Conservation (phyloP, 2,329 filamentous ascomycete species). For the Scedosporium minutisporum region DNA sequence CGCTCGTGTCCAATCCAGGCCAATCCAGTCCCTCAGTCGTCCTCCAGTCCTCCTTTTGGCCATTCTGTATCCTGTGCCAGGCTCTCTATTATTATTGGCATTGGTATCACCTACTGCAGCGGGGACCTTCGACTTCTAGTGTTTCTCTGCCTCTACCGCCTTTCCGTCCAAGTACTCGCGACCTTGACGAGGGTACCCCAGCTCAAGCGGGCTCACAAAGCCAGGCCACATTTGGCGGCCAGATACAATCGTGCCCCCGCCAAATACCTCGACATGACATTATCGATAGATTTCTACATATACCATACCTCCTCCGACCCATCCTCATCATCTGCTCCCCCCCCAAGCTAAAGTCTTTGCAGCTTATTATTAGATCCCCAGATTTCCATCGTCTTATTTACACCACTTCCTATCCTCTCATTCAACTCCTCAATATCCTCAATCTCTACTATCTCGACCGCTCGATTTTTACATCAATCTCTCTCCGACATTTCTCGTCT, state of each 20-base stretch:
- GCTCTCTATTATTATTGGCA: background rate
- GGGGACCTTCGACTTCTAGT: background rate
- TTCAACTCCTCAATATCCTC: background rate
- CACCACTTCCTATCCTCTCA: background rate
- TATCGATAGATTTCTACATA: background rate
- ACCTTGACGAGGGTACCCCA: constrained; percentile 1
- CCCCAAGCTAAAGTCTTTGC: background rate
- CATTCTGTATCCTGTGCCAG: background rate
- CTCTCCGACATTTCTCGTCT: background rate
- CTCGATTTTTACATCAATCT: background rate
- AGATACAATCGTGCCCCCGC: constrained; percentile 2
- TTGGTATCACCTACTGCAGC: background rate
- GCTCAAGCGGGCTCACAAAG: background rate
- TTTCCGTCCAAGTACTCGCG: background rate
- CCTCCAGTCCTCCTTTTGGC: background rate
- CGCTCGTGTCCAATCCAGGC: background rate
- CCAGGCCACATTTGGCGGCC: constrained; percentile 4
- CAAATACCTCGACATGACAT: background rate
- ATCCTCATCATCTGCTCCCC: background rate
- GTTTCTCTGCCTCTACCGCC: background rate
- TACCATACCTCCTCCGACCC: background rate
- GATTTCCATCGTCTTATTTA: constrained; percentile 1
- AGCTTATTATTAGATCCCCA: constrained; percentile 1
- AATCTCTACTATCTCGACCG: background rate
- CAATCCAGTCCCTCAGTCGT: background rate